These are phyloP conservation scores for Spergularia marina DNA, from an alignment of 148 eudicot genomes.

Conservation along the genomic window DNA sequence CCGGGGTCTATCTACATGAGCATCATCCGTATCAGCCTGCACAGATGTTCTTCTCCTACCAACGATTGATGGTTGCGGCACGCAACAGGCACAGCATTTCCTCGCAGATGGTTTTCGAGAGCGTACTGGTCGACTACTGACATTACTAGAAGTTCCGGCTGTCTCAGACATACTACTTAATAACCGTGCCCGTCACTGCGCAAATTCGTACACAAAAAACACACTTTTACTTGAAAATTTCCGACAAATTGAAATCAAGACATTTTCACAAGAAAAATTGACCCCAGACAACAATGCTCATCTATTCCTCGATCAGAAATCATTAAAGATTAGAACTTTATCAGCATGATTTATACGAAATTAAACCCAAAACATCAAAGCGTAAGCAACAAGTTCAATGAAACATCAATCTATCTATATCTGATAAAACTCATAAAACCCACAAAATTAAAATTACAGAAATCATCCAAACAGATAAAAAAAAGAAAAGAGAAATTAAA, in stretches of 20 bases:
- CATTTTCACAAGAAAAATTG: not conserved
- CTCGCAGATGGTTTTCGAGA: slow-evolving; percentile 11
- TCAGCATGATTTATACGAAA: not conserved
- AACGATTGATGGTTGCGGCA: slow-evolving; percentile 6
- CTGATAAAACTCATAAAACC: too few relatives aligned
- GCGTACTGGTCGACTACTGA: not conserved
- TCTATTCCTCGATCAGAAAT: not conserved
- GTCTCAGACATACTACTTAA: slow-evolving; percentile 14
- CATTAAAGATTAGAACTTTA: not conserved
- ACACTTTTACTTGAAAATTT: not conserved
- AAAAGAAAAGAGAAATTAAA: not conserved
- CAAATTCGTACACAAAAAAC: not conserved
- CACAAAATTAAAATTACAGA: not conserved
- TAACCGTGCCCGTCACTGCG: not conserved
- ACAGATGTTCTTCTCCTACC: slow-evolving; percentile 13
- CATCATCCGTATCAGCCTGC: not conserved
- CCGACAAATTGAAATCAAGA: not conserved
- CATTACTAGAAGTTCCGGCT: not conserved
- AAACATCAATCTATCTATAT: too few relatives aligned
- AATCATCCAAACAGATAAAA: not conserved
- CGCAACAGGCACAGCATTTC: slow-evolving; percentile 22
- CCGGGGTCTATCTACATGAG: slow-evolving; percentile 3
- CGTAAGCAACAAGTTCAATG: not conserved
- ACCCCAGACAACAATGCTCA: not conserved
- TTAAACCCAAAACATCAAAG: not conserved